Conservation (phyloP, 1,284 basidiomycete genomes). For the Marasmius fiardii region DNA sequence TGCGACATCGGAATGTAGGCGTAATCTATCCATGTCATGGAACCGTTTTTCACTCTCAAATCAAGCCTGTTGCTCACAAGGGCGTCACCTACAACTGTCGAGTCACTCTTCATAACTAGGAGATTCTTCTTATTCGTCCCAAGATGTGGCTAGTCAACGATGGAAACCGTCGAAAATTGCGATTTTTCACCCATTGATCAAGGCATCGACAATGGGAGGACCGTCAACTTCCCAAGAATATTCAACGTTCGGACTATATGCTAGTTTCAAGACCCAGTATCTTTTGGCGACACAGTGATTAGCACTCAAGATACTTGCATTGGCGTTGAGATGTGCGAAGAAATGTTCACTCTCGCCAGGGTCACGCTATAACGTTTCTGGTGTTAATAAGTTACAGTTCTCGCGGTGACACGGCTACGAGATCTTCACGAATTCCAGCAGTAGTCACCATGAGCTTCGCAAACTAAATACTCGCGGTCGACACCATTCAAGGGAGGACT, state of each 20-base stretch:
- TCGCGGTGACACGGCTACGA: slow-evolving; percentile 96
- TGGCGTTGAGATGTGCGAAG: slow-evolving; percentile 95
- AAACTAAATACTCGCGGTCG: slow-evolving; percentile 90
- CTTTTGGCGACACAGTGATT: slow-evolving; percentile 94
- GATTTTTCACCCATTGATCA: slow-evolving; percentile 96
- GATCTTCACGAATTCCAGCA: slow-evolving; percentile 97
- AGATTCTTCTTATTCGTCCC: slow-evolving; percentile 91
- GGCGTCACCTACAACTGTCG: slow-evolving; percentile 98
- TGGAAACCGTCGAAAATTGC: slow-evolving; percentile 95
- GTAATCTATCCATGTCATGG: no score
- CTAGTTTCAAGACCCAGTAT: slow-evolving; percentile 68
- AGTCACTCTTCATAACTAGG: slow-evolving; percentile 80
- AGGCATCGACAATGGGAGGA: slow-evolving; percentile 88
- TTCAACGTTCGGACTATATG: slow-evolving; percentile 39
- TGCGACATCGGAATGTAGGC: slow-evolving; percentile 94
- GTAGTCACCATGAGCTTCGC: slow-evolving; percentile 95
- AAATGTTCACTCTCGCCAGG: slow-evolving; percentile 96
- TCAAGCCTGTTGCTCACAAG: slow-evolving; percentile 93
- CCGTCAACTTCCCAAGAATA: slow-evolving; percentile 85
- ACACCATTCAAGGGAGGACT: slow-evolving; percentile 96
- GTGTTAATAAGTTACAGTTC: slow-evolving; percentile 51
- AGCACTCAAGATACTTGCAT: slow-evolving; percentile 95
- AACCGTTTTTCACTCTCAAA: neutral
- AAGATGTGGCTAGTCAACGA: slow-evolving; percentile 99
- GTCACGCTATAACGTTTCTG: slow-evolving; percentile 2